Conservation (phyloP, 2,329 filamentous ascomycete genomes). For the Lasiodiplodia gonubiensis region DNA sequence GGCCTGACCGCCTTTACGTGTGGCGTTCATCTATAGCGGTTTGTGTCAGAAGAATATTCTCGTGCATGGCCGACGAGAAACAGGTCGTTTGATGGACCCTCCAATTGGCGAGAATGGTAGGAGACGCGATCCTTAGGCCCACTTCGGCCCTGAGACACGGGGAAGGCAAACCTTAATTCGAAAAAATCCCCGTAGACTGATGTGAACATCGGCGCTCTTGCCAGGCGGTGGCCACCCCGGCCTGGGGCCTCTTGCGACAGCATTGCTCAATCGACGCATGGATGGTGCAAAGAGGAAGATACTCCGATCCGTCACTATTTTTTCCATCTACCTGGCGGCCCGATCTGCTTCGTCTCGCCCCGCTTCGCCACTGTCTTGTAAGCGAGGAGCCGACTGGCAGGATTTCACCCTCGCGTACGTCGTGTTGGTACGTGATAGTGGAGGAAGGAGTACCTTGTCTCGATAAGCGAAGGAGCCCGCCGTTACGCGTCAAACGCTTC, state of each 20-base stretch:
- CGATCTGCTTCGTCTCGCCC: constrained; percentile 19
- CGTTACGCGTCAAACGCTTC: constrained; percentile 13
- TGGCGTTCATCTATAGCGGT: neutral
- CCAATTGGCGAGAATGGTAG: neutral
- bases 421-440: constrained; percentile 12
- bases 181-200: constrained; percentile 5
- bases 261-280: constrained; percentile 25
- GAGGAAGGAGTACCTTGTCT: constrained; percentile 23
- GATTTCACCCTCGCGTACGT: constrained; percentile 11
- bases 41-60: constrained; percentile 16
- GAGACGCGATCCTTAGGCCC: constrained; percentile 7
- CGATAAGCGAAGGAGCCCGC: constrained; percentile 23
- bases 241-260: constrained; percentile 13
- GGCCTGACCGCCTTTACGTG: constrained; percentile 2
- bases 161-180: constrained; percentile 20
- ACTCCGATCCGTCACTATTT: constrained; percentile 1
- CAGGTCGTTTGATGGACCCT: neutral
- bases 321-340: constrained; percentile 15
- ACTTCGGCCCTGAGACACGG: constrained; percentile 17
- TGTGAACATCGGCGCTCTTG: constrained; percentile 2
- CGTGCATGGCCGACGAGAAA: constrained; percentile 1
- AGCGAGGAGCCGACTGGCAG: constrained; percentile 16
- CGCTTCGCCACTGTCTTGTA: constrained; percentile 6
- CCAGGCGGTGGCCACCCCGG: constrained; percentile 15
- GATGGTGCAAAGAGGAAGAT: constrained; percentile 11